Evolutionary conservation across 768 basidiomycete species (phyloP).

Genomic region (Exidia glandulosa): DNA sequence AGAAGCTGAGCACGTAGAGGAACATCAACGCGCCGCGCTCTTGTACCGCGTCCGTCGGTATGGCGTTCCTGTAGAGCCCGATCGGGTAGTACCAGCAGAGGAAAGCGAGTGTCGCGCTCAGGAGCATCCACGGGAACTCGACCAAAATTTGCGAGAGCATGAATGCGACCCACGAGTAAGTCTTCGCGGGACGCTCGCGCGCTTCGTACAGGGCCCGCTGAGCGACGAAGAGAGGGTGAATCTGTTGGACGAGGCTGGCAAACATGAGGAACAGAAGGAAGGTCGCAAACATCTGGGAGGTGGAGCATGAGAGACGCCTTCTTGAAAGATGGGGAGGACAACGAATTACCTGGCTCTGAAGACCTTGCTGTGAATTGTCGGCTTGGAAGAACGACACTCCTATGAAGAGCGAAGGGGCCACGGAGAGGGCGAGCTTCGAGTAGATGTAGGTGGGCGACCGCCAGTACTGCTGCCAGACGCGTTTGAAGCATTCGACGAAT

Average conservation of each 20-base stretch:
- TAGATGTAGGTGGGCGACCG: conserved; percentile 26
- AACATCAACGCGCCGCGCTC: conserved; percentile 30
- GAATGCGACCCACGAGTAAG: conserved; percentile 22
- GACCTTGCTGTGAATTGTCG: conserved; percentile 18
- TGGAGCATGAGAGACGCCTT: too few species aligned
- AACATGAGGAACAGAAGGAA: conserved; percentile 22
- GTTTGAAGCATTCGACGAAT: conserved; percentile 14
- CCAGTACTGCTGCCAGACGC: conserved; percentile 28
- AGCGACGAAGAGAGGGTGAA: conserved; percentile 23
- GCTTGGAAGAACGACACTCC: conserved; percentile 27
- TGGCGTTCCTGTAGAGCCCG: conserved; percentile 27
- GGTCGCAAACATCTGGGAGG: conserved; percentile 10
- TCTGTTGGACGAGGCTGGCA: conserved; percentile 19
- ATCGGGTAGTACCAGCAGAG: conserved; percentile 26
- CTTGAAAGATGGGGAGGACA: too few species aligned
- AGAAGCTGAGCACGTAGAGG: conserved; percentile 25
- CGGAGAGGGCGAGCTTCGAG: conserved; percentile 21
- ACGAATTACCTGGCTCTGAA: too few species aligned
- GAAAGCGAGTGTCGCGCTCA: conserved; percentile 19
- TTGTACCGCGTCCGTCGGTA: conserved; percentile 19
- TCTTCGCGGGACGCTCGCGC: conserved; percentile 22
- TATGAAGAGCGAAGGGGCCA: conserved; percentile 16
- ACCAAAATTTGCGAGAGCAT: conserved; percentile 24
- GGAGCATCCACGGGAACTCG: conserved; percentile 12
- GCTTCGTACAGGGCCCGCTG: conserved; percentile 23